A percentile compares a stretch with the other conserved stretches of the same genome.
Evolutionary conservation across 1,139 yeast genomes (phyloP).

Genomic region (Blastobotrys capitulatus): DNA sequence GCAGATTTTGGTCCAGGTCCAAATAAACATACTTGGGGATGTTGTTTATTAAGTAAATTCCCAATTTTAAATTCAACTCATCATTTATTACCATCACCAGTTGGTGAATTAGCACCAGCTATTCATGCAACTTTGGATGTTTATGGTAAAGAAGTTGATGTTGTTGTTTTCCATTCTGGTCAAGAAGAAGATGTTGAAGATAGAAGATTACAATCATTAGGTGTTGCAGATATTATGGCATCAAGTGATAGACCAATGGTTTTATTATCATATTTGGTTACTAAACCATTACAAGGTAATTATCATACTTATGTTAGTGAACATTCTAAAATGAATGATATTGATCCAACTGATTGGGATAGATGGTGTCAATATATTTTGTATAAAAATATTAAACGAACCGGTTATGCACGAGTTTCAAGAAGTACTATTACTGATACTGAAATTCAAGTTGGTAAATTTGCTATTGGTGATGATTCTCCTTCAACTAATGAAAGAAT

Average conservation of each 20-base stretch:
- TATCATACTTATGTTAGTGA: conserved; percentile 88
- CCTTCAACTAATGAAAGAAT: conserved; percentile 52
- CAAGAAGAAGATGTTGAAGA: conserved; percentile 97
- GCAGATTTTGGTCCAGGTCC: conserved; percentile 98
- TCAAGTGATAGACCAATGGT: conserved; percentile 70
- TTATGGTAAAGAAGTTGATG: conserved; percentile 78
- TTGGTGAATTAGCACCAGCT: conserved; percentile 97
- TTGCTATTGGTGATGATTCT: conserved; percentile 50
- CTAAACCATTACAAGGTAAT: conserved; percentile 81
- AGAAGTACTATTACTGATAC: conserved; percentile 95
- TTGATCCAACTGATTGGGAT: conserved; percentile 91
- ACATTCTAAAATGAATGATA: conserved; percentile 81
- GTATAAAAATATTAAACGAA: conserved; percentile 78
- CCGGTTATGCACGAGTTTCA: conserved; percentile 90
- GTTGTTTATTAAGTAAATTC: conserved; percentile 85
- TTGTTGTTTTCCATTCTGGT: conserved; percentile 95
- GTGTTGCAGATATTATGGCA: conserved; percentile 75
- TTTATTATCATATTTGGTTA: conserved; percentile 81
- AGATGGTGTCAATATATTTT: conserved; percentile 98
- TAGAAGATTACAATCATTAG: conserved; percentile 78
- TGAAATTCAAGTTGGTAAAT: conserved; percentile 91
- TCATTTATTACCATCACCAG: conserved; percentile 90
- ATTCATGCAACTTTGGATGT: conserved; percentile 93
- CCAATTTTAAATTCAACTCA: conserved; percentile 89
- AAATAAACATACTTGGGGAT: conserved; percentile 97